Evolutionary conservation across 805 yeast species (phyloP), one percentile per base, ranked within the genome.

Genomic region (Wickerhamiella spandovensis): DNA sequence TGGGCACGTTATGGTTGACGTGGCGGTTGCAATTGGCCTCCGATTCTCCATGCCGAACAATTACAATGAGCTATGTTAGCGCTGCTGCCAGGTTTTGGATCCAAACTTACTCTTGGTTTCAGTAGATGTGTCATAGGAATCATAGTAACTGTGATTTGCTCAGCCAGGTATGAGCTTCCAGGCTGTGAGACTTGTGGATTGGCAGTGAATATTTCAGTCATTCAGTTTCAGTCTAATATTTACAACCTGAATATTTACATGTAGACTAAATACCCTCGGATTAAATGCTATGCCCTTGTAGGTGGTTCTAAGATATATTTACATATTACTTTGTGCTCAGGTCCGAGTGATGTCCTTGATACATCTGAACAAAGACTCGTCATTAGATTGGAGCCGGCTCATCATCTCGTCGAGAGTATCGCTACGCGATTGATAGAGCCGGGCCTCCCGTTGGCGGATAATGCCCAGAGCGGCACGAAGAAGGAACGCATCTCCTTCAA

Each of bases 1-100:
- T 89, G 1, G 96, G 87, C 1, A 81, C 76, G 60, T 73, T 72
- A 50, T 82, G 71, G 64, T 89, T 89, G 48, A 89, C 88, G 1
- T 79, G 68, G 62, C 89, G 88, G 65, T 89, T 95, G 55, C 74
- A 78, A 66, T 89, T 89, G 8, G 95, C 94, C 61, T 85, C 94
- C 5, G 92, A 82, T 61, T 89, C 96, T 23, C 97, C 97, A 63
- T 89, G 97, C 56, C 97, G 79, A 12, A 89, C 79, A 24, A 89
- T 71, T 48, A 89, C 70, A 24, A 89, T 86, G 30, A 88, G 72
- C 78, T 78, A 12, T n/a, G 43, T 18, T 39, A 18, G 50, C n/a
- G n/a, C n/a, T n/a, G n/a, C n/a, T n/a, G 44, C 25, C 51, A 48
- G 43, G 47, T 24, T 42, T 24, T 43, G 35, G 10, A 43, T 22